A percentile compares a stretch with the other conserved stretches of the same genome.
phyloP scores from a whole-genome alignment of 495 filamentous ascomycete genomes.

The Diplogelasinospora grovesii region DNA sequence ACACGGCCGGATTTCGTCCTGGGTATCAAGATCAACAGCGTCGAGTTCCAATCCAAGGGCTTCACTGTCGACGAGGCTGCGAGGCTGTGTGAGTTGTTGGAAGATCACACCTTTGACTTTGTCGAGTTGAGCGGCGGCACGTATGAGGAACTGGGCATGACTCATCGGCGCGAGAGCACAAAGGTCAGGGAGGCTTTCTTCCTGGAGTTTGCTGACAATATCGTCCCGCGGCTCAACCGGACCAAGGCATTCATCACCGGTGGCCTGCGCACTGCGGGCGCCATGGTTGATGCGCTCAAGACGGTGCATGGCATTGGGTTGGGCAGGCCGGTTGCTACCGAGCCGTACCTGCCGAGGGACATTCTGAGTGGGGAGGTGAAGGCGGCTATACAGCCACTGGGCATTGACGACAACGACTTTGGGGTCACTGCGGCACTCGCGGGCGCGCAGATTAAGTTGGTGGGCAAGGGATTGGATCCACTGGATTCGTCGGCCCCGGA shows the following conservation, averaged over 20 bases:
- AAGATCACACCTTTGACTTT: constrained; percentile 52
- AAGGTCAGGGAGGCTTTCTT: constrained; percentile 58
- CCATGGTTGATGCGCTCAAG: constrained; percentile 54
- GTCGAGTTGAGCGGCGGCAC: constrained; percentile 62
- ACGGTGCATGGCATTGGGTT: constrained; percentile 53
- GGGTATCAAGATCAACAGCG: constrained; percentile 61
- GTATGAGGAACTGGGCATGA: constrained; percentile 49
- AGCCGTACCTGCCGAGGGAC: constrained; percentile 42
- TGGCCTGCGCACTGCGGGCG: constrained; percentile 53
- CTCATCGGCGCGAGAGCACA: constrained; percentile 48
- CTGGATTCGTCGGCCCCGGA: constrained; percentile 1
- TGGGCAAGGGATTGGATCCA: constrained; percentile 1
- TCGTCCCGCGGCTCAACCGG: constrained; percentile 46
- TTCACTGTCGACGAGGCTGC: constrained; percentile 51
- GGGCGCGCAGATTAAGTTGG: constrained; percentile 4
- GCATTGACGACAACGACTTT: constrained; percentile 6
- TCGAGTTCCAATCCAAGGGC: constrained; percentile 57
- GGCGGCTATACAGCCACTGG: neutral
- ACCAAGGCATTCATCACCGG: constrained; percentile 57
- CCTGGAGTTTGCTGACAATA: constrained; percentile 57
- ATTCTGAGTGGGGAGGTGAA: constrained; percentile 4
- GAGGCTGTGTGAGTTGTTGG: constrained; percentile 48
- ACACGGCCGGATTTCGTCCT: constrained; percentile 46
- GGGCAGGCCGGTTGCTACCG: constrained; percentile 46
- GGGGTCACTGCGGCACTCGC: neutral